Evolutionary conservation across 179 eudicot species (phyloP), one percentile per base, ranked within the genome.

Genomic region (Beta macrorhiza): DNA sequence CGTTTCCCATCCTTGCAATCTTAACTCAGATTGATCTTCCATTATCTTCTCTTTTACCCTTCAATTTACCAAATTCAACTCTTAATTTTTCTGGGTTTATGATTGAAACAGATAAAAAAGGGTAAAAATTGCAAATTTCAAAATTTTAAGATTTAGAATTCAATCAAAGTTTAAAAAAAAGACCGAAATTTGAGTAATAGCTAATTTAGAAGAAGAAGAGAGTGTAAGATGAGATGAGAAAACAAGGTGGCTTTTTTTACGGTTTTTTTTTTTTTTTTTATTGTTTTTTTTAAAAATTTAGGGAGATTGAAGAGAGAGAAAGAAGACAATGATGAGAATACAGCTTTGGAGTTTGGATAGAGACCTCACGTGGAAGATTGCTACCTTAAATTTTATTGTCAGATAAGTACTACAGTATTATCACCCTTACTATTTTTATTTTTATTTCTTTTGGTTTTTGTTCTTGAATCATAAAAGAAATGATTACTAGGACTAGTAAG

Each of bases 1-100:
- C 78, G 78, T 78, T 3, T 80, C 83, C 83, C 83, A 87, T 22
- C 81, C 86, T 29, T 49, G 59, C 49, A 32, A n/a, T 70, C 53
- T 82, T 59, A 59, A 13, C 25, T 72, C 72, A 32, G 51, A 29
- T 52, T 77, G 87, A 45, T 80, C 83, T 32, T 85, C 87, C 85
- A 82, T 85, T 63, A 67, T n/a, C n/a, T 20, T 73, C 42, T 37
- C 42, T 37, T 37, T 37, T 37, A 37, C 42, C 42, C 42, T 37
- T 37, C 42, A 12, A 0, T 2, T 15, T 22, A 11, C 12, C n/a
- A 22, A 37, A 17, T 32, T 67, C 42, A 51, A n/a, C 47, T 56
- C 49, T 13, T 17, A 6, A 37, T 72, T 37, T 32, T 62, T n/a
- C n/a, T 0, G 19, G 25, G 13, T 19, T 72, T 16, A 67, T 37